Conservation (phyloP, 2,329 filamentous ascomycete species). For the Sarocladium strictum region DNA sequence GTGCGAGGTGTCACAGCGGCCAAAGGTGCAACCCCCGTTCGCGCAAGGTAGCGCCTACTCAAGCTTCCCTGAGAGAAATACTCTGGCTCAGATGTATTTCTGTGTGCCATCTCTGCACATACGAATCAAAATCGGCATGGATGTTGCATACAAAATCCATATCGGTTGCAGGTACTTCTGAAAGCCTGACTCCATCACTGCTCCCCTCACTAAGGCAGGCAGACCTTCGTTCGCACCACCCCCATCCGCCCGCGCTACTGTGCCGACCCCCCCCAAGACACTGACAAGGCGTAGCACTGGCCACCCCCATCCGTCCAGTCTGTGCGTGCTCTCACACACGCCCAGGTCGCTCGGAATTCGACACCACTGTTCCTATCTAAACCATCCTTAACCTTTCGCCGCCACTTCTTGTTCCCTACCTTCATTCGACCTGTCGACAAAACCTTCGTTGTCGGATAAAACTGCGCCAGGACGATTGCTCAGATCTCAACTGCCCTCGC, state of each 20-base stretch:
- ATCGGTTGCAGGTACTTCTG: neutral
- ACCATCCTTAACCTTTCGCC: neutral
- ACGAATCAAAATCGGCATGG: no score
- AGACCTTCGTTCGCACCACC: neutral
- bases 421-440: slow-evolving; percentile 2
- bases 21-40: neutral
- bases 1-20: neutral
- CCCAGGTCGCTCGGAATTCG: neutral
- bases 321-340: neutral
- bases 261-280: neutral
- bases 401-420: neutral
- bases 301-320: slow-evolving; percentile 2
- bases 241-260: neutral
- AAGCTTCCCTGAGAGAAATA: no score
- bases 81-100: no score
- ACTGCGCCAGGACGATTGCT: neutral
- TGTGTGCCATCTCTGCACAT: no score
- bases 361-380: neutral
- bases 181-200: neutral
- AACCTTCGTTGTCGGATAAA: neutral
- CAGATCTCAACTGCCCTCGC: neutral
- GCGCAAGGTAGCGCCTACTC: neutral
- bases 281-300: neutral
- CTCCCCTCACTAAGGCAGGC: no score
- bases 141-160: no score